phyloP scores from a whole-genome alignment of 805 yeast genomes.

The Hanseniaspora jakobsenii region DNA sequence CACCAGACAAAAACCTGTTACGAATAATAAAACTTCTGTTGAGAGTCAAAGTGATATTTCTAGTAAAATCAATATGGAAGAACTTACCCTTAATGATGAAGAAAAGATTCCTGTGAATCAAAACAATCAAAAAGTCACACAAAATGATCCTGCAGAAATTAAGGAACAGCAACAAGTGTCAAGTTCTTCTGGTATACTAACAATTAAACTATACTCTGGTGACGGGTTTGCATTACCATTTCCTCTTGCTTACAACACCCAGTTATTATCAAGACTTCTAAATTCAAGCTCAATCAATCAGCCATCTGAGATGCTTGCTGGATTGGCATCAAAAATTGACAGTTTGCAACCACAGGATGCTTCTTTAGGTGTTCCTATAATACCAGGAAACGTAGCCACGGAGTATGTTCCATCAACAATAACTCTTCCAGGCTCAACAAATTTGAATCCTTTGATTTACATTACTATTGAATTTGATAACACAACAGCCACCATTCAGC shows the following conservation, averaged over 20 bases:
- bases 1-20: too few relatives aligned
- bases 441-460: slow-evolving; percentile 59
- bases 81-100: not conserved
- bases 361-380: slow-evolving; percentile 8
- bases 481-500: slow-evolving; percentile 78
- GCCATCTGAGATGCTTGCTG: slow-evolving; percentile 23
- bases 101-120: too few relatives aligned
- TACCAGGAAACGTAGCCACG: slow-evolving; percentile 26
- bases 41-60: not conserved
- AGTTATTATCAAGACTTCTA: slow-evolving; percentile 53
- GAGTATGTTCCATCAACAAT: slow-evolving; percentile 41
- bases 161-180: not conserved
- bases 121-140: not conserved
- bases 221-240: slow-evolving; percentile 59
- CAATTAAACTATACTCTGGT: slow-evolving; percentile 65
- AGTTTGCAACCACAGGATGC: slow-evolving; percentile 18
- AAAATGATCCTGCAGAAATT: not conserved
- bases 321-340: slow-evolving; percentile 12
- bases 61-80: not conserved
- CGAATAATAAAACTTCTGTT: too few relatives aligned
- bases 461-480: slow-evolving; percentile 90
- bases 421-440: slow-evolving; percentile 41
- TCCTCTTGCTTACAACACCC: slow-evolving; percentile 51
- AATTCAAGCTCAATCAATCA: slow-evolving; percentile 27
- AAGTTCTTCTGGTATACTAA: slow-evolving; percentile 46